Conservation (phyloP, 1,139 yeast genomes). For the Ogataea hybrid region DNA sequence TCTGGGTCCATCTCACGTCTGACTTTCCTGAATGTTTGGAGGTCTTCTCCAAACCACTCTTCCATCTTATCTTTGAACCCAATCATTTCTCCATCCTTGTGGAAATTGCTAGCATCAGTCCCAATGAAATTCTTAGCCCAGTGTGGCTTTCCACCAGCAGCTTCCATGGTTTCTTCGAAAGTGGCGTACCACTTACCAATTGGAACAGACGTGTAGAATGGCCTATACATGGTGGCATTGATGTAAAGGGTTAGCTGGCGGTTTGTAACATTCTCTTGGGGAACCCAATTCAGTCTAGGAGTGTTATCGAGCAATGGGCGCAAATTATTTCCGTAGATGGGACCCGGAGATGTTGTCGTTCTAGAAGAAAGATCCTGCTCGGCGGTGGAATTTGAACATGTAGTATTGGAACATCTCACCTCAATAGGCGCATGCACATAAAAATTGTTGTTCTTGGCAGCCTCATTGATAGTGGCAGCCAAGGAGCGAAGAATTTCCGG, state of each 20-base stretch:
- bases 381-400: constrained; percentile 41
- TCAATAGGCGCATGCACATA: constrained; percentile 96
- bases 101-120: constrained; percentile 25
- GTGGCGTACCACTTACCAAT: constrained; percentile 77
- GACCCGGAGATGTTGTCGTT: constrained; percentile 57
- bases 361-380: constrained; percentile 37
- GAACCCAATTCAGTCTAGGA: constrained; percentile 60
- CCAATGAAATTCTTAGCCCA: constrained; percentile 99
- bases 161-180: constrained; percentile 76
- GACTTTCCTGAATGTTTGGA: constrained; percentile 55
- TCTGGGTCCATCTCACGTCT: constrained; percentile 74
- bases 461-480: constrained; percentile 58
- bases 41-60: constrained; percentile 79
- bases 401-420: constrained; percentile 88
- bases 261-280: constrained; percentile 56
- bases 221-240: constrained; percentile 95
- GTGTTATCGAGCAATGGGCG: constrained; percentile 82
- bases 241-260: constrained; percentile 81
- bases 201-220: constrained; percentile 73
- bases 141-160: constrained; percentile 91
- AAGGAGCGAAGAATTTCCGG: constrained; percentile 66
- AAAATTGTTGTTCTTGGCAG: constrained; percentile 58
- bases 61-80: constrained; percentile 70
- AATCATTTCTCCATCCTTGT: constrained; percentile 68
- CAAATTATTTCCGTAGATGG: constrained; percentile 78